Evolutionary conservation across 1,139 yeast genomes (phyloP).

Genomic region (Saccharomyces hybrid): DNA sequence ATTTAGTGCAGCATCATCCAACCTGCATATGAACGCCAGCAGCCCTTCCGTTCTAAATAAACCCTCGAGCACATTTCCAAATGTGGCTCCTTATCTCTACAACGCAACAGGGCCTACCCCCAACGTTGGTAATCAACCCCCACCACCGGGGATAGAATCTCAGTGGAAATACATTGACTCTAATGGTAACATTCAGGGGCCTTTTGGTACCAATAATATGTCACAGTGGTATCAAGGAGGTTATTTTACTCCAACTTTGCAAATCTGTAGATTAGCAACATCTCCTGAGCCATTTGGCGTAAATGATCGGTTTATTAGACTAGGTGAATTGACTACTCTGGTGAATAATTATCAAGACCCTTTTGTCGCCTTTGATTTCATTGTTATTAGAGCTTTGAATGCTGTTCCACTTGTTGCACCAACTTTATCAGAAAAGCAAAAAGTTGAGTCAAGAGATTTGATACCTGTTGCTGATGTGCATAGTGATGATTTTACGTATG

Average conservation of each 20-base stretch:
- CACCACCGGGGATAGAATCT: conserved; percentile 14
- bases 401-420: not conserved
- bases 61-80: not conserved
- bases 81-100: not conserved
- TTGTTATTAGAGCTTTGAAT: conserved; percentile 1
- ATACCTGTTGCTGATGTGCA: conserved; percentile 3
- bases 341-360: conserved; percentile 26
- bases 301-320: conserved; percentile 21
- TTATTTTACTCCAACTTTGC: conserved; percentile 26
- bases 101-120: conserved; percentile 3
- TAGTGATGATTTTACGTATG: conserved; percentile 22
- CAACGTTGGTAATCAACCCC: conserved; percentile 3
- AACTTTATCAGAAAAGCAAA: not conserved
- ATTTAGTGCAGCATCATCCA: not conserved
- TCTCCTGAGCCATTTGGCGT: conserved; percentile 24
- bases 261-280: conserved; percentile 20
- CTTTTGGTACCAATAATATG: conserved; percentile 28
- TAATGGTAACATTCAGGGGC: conserved; percentile 29
- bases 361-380: conserved; percentile 21
- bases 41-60: not conserved
- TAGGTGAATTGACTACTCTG: conserved; percentile 21
- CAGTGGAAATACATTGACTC: conserved; percentile 31
- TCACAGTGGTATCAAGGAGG: conserved; percentile 28
- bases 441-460: not conserved
- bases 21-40: not conserved